Conservation (phyloP, 441 rosid species). For the Syzygium syzygioides region DNA sequence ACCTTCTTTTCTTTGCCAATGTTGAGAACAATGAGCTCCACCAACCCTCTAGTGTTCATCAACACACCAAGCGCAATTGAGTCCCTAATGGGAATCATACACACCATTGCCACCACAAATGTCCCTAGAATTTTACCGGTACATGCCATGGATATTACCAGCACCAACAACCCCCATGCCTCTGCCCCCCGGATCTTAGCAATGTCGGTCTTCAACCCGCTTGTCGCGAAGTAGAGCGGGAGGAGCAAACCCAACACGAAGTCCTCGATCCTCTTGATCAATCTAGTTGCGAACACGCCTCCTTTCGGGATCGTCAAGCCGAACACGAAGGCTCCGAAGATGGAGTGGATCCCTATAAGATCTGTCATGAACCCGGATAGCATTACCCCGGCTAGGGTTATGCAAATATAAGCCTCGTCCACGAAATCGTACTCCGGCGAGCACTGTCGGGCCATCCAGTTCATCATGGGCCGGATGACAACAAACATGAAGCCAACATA, state of each 20-base stretch:
- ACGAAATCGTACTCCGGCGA: slow-evolving; percentile 39
- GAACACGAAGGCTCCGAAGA: slow-evolving; percentile 67
- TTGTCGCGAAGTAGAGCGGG: neutral
- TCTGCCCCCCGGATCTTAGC: slow-evolving; percentile 1
- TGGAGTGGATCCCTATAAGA: slow-evolving; percentile 63
- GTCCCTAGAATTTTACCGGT: slow-evolving; percentile 6
- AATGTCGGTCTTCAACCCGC: slow-evolving; percentile 5
- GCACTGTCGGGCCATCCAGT: slow-evolving; percentile 37
- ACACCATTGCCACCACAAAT: slow-evolving; percentile 5
- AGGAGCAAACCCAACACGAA: neutral
- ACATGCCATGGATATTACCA: slow-evolving; percentile 4
- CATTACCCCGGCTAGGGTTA: slow-evolving; percentile 65
- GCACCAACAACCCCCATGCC: slow-evolving; percentile 1
- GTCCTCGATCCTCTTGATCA: slow-evolving; percentile 43
- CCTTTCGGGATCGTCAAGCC: slow-evolving; percentile 67
- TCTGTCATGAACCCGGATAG: slow-evolving; percentile 66
- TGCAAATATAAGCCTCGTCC: slow-evolving; percentile 49
- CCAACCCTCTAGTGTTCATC: slow-evolving; percentile 9
- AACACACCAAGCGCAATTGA: neutral
- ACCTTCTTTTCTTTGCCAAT: slow-evolving; percentile 11
- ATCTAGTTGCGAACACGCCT: slow-evolving; percentile 39
- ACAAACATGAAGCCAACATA: slow-evolving; percentile 52
- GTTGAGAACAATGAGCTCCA: slow-evolving; percentile 7
- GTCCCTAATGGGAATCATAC: slow-evolving; percentile 5
- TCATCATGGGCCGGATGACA: slow-evolving; percentile 51